Evolutionary conservation across 768 basidiomycete species (phyloP).

Genomic region (Dioszegia hungarica): DNA sequence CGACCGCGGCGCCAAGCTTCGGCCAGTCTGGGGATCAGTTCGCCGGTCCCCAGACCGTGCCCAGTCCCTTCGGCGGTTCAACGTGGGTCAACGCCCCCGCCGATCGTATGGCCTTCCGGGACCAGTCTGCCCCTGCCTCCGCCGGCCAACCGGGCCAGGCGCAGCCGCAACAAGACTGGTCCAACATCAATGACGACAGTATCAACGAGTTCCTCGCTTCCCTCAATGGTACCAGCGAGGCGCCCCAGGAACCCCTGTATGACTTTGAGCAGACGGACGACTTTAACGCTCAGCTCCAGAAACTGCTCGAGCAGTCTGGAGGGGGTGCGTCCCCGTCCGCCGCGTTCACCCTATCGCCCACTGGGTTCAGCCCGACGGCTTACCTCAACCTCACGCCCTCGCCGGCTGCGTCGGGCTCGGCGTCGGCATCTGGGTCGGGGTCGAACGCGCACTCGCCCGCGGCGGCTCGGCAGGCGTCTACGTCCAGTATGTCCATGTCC

Average conservation of each 20-base stretch:
- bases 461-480: constrained; percentile 7
- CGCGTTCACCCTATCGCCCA: constrained; percentile 14
- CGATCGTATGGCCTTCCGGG: constrained; percentile 25
- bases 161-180: constrained; percentile 14
- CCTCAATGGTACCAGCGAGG: constrained; percentile 11
- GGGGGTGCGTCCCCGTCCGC: constrained; percentile 9
- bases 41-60: too few species aligned
- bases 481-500: constrained; percentile 10
- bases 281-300: constrained; percentile 32
- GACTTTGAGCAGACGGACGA: constrained; percentile 22
- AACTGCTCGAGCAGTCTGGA: constrained; percentile 18
- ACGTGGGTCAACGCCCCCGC: too few species aligned
- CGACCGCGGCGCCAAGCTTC: too few species aligned
- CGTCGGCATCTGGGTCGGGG: background rate
- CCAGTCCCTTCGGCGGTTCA: too few species aligned
- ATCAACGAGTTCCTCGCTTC: constrained; percentile 41
- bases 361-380: constrained; percentile 37
- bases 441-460: constrained; percentile 21
- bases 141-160: background rate
- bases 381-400: constrained; percentile 47
- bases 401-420: constrained; percentile 15
- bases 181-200: constrained; percentile 25
- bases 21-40: too few species aligned
- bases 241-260: background rate
- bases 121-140: constrained; percentile 6